Evolutionary conservation across 768 basidiomycete species (phyloP).

Genomic region (Panellus pusillus): DNA sequence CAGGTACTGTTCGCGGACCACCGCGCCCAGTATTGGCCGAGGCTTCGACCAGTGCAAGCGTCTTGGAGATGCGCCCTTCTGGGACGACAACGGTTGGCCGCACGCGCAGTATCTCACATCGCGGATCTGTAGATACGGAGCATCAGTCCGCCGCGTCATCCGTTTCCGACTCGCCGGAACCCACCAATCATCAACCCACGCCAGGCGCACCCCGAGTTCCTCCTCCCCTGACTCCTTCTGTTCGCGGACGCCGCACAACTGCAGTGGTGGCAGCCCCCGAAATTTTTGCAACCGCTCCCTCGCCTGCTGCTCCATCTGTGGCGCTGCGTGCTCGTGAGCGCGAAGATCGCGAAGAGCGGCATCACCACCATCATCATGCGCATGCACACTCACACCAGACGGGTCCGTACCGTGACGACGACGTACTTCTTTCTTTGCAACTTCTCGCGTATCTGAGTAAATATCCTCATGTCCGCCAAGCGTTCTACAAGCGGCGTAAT

Average conservation of each 20-base stretch:
- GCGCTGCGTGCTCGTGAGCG: slow-evolving; percentile 18
- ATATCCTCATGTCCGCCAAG: slow-evolving; percentile 94
- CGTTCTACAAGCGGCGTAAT: slow-evolving; percentile 87
- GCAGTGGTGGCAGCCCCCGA: slow-evolving; percentile 24
- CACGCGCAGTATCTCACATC: slow-evolving; percentile 15
- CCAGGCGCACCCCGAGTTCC: slow-evolving; percentile 80
- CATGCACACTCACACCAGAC: slow-evolving; percentile 28
- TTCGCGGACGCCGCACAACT: slow-evolving; percentile 12
- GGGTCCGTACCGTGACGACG: slow-evolving; percentile 90
- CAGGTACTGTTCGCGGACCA: slow-evolving; percentile 16
- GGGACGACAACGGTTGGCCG: neutral
- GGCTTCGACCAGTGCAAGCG: neutral
- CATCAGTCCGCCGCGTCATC: slow-evolving; percentile 29
- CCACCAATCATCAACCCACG: slow-evolving; percentile 23
- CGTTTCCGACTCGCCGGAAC: slow-evolving; percentile 30
- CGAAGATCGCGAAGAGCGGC: slow-evolving; percentile 29
- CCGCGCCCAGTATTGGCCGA: slow-evolving; percentile 4
- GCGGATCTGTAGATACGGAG: slow-evolving; percentile 25
- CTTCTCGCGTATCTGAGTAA: slow-evolving; percentile 96
- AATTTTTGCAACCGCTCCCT: no score
- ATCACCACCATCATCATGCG: slow-evolving; percentile 36
- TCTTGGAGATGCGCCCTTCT: neutral
- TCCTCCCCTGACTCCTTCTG: slow-evolving; percentile 11
- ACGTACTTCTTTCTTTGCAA: slow-evolving; percentile 87
- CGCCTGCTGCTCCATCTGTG: slow-evolving; percentile 29